Evolutionary conservation across 2,329 filamentous ascomycete species (phyloP).

Genomic region (Arthrobotrys megalospora): DNA sequence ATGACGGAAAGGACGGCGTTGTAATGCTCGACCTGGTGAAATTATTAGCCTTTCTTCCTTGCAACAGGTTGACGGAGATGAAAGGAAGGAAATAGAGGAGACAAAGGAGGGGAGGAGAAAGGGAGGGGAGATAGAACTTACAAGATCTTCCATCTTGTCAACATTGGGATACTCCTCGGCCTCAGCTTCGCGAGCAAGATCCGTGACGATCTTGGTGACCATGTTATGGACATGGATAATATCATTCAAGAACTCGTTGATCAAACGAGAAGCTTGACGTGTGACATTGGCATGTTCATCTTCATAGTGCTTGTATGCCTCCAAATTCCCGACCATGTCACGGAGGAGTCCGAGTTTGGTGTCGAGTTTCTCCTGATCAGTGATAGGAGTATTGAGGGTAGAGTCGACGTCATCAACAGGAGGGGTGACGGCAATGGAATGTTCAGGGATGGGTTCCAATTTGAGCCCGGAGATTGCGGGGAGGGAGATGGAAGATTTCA

Average conservation of each 20-base stretch:
- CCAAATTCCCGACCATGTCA: not conserved
- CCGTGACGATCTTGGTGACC: not conserved
- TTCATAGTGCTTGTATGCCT: not conserved
- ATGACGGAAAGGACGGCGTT: conserved; percentile 32
- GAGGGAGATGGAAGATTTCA: too few relatives aligned
- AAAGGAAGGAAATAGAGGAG: not conserved
- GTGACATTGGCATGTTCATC: not conserved
- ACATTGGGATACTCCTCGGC: not conserved
- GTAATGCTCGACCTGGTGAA: conserved; percentile 10
- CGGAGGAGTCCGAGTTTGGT: conserved; percentile 12
- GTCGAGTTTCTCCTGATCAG: conserved; percentile 5
- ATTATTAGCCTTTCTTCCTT: not conserved
- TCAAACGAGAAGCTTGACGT: not conserved
- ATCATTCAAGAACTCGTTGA: not conserved
- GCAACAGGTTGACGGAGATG: not conserved
- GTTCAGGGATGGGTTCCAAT: not conserved
- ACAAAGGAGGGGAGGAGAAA: too few relatives aligned
- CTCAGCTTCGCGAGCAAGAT: not conserved
- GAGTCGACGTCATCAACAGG: not conserved
- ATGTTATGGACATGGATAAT: not conserved
- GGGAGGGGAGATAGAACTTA: not conserved
- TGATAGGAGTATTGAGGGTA: not conserved
- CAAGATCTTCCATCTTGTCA: conserved; percentile 27
- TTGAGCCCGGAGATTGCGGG: not conserved
- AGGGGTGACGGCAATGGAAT: not conserved